Evolutionary conservation across 2,329 filamentous ascomycete genomes (phyloP).

Genomic region (Fusarium denticulatum): DNA sequence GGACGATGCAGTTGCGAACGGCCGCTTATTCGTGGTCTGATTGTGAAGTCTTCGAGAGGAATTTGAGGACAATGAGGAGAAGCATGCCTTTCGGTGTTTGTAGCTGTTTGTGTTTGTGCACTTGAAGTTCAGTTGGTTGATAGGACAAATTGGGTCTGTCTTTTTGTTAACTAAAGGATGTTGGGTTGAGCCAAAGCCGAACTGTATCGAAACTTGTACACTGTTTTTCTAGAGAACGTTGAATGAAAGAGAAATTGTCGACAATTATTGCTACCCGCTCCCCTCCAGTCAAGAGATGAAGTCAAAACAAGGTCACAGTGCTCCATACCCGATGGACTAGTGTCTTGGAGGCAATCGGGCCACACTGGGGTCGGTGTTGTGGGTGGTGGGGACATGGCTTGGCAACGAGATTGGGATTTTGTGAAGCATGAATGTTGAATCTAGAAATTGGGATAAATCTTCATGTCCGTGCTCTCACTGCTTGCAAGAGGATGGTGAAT

Average conservation of each 20-base stretch:
- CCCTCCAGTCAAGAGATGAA: conserved; percentile 3
- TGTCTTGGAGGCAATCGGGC: conserved; percentile 9
- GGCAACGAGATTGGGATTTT: neutral
- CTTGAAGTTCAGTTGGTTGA: conserved; percentile 3
- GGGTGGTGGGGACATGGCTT: conserved; percentile 13
- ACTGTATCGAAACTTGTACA: neutral
- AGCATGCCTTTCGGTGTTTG: neutral
- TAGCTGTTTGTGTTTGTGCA: conserved; percentile 9
- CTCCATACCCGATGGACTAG: neutral
- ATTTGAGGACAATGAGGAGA: neutral
- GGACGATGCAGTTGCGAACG: conserved; percentile 43
- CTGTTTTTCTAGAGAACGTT: neutral
- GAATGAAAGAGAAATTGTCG: conserved; percentile 1
- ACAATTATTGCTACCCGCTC: neutral
- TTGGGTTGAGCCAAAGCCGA: neutral
- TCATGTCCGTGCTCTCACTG: neutral
- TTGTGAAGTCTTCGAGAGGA: neutral
- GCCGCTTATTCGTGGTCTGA: conserved; percentile 37
- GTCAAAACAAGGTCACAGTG: conserved; percentile 26
- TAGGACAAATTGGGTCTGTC: conserved; percentile 13
- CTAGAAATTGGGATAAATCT: neutral
- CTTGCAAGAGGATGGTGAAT: neutral
- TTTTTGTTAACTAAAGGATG: neutral
- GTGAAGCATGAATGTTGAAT: neutral
- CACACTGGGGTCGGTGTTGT: conserved; percentile 3